phyloP scores from a whole-genome alignment of 495 filamentous ascomycete genomes.

The Podospora sp. region DNA sequence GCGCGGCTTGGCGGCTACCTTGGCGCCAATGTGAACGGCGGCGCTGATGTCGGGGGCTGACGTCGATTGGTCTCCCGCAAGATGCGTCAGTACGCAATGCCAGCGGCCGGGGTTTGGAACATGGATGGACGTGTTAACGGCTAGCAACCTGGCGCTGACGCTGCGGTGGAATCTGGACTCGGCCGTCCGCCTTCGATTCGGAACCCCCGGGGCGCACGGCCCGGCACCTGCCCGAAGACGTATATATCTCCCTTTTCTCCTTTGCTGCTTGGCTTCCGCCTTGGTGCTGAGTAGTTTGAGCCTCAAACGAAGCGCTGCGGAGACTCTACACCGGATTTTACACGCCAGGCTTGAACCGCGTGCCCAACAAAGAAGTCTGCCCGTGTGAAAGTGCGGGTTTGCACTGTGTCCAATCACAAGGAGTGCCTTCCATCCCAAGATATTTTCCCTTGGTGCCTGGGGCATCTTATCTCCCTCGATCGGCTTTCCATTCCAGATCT shows the following conservation, averaged over 20 bases:
- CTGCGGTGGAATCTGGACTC: not conserved
- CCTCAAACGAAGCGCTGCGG: not conserved
- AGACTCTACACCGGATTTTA: not conserved
- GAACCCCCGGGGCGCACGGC: slow-evolving; percentile 20
- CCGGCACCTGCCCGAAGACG: not conserved
- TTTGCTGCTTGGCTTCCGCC: not conserved
- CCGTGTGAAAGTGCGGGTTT: not conserved
- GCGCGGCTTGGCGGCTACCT: slow-evolving; percentile 25
- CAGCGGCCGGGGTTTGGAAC: slow-evolving; percentile 11
- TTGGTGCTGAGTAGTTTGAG: not conserved
- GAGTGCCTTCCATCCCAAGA: not conserved
- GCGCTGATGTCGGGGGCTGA: slow-evolving; percentile 25
- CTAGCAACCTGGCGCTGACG: not conserved
- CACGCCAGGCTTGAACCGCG: not conserved
- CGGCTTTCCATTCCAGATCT: not conserved
- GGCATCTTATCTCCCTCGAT: not conserved
- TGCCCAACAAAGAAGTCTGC: not conserved
- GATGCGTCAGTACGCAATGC: slow-evolving; percentile 13
- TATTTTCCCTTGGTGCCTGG: not conserved
- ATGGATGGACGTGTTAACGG: not conserved
- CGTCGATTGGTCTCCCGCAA: slow-evolving; percentile 20
- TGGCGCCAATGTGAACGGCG: slow-evolving; percentile 18
- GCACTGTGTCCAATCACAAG: not conserved
- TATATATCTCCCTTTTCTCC: not conserved
- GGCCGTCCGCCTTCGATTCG: slow-evolving; percentile 23